A percentile compares a stretch with the other conserved stretches of the same genome.
Evolutionary conservation across 106 monocot genomes (phyloP).

Genomic region (Cymbidium sinense): DNA sequence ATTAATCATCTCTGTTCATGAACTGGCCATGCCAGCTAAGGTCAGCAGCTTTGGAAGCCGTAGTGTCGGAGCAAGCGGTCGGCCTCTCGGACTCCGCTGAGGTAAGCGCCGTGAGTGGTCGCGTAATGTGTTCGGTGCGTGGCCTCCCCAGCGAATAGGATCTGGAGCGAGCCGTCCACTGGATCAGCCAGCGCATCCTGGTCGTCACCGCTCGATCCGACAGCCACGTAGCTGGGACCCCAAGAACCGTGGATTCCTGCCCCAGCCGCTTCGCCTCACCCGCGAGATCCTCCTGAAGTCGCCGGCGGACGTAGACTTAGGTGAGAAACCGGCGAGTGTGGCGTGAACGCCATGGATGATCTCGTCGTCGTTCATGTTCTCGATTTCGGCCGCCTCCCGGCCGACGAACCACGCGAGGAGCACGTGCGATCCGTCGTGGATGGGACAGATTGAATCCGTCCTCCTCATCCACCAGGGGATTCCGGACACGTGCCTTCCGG

Average conservation of each 20-base stretch:
- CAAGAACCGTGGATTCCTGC: constrained; percentile 47
- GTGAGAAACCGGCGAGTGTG: constrained; percentile 33
- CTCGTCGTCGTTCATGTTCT: constrained; percentile 48
- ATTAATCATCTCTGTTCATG: constrained; percentile 2
- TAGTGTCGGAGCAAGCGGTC: constrained; percentile 42
- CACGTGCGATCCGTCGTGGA: constrained; percentile 52
- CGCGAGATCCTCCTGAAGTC: constrained; percentile 13
- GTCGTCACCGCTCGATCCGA: constrained; percentile 71
- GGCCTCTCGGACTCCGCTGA: constrained; percentile 67
- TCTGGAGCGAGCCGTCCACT: constrained; percentile 28
- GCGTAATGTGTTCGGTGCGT: constrained; percentile 73
- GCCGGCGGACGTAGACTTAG: neutral
- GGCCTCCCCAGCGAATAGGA: constrained; percentile 73
- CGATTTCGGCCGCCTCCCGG: constrained; percentile 49
- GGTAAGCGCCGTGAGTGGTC: constrained; percentile 73
- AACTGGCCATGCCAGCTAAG: neutral
- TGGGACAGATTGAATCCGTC: constrained; percentile 54
- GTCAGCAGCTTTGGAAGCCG: neutral
- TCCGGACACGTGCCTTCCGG: constrained; percentile 16
- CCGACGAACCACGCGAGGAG: constrained; percentile 71
- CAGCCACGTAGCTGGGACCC: constrained; percentile 73
- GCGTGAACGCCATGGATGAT: constrained; percentile 39
- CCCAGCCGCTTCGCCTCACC: constrained; percentile 50
- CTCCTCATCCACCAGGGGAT: constrained; percentile 71
- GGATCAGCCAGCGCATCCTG: constrained; percentile 68